These are phyloP conservation scores for Trichoderma citrinoviride DNA, from an alignment of 2,329 filamentous ascomycete species.

Conservation along the genomic window DNA sequence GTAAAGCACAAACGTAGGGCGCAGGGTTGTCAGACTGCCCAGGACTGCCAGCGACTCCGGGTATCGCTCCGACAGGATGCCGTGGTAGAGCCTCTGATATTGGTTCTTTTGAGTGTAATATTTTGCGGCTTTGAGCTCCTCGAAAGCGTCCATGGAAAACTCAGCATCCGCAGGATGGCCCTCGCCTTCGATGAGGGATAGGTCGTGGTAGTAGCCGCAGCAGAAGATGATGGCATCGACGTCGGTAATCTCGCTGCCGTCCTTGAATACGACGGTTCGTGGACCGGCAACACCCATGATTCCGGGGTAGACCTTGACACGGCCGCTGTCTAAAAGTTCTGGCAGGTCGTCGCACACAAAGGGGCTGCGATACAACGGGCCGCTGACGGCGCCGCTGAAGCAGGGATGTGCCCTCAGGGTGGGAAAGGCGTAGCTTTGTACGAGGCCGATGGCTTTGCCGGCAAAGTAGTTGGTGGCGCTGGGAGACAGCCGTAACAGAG, in stretches of 20 bases:
- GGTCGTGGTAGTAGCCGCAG: constrained; percentile 34
- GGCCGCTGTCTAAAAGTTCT: constrained; percentile 30
- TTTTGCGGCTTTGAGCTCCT: constrained; percentile 26
- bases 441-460: constrained; percentile 13
- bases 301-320: constrained; percentile 30
- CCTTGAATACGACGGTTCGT: constrained; percentile 30
- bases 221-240: constrained; percentile 37
- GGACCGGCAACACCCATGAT: constrained; percentile 33
- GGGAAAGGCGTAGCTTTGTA: constrained; percentile 14
- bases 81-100: constrained; percentile 34
- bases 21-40: constrained; percentile 29
- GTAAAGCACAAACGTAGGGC: constrained; percentile 31
- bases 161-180: constrained; percentile 31
- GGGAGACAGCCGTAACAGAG: constrained; percentile 6
- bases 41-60: constrained; percentile 34
- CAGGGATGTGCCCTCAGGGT: constrained; percentile 3
- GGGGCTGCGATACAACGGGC: constrained; percentile 29
- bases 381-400: constrained; percentile 1
- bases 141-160: constrained; percentile 30
- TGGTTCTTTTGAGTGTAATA: constrained; percentile 26
- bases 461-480: constrained; percentile 8
- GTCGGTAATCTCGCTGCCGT: constrained; percentile 34
- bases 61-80: constrained; percentile 35
- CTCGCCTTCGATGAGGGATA: constrained; percentile 31
- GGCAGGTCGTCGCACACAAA: constrained; percentile 33